Base-by-base conservation (phyloP, 2,329 filamentous ascomycete species). In the Colletotrichum godetiae region DNA sequence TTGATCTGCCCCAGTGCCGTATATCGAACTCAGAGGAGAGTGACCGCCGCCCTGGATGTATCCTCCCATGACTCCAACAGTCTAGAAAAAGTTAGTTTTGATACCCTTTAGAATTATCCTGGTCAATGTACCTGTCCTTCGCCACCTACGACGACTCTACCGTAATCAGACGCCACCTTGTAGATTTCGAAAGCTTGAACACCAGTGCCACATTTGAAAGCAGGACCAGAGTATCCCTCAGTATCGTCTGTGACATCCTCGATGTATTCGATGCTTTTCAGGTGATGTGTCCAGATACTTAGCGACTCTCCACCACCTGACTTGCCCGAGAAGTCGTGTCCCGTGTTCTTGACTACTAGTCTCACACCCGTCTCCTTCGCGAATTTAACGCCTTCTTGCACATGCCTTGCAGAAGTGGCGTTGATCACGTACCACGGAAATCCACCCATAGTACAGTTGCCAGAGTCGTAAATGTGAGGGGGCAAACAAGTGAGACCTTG, bases 11-110 rank as follows among this genome's bases (percentile, higher is more conserved):
- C 81, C 88, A 0, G 93, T 82, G 7, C 91, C 91, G 58, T 88
- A 89, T 11, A 78, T 81, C 1, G 87, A 87, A 37, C 82, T 84
- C 0, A 92, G 81, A 0, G 86, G 82, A 0, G 85, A 86, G 76
- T 92, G 89, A 0, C 91, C 91, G 11, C 89, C 91, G 5, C 90
- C 90, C 77, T 90, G 88, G 2, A 83, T 86, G 75, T 88, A 92
- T 0, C 90, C 90, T 15, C 91, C 91, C 0, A 88, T 86, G 5
- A 90, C 75, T 0, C 89, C 90, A 5, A 92, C 90, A 0, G 86
- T 88, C 1, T 71, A 8, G 10, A 5, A 11, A n/a, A 3, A 15
- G 58, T 29, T 24, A 52, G 64, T 33, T 55, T 31, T 2, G 6
- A 19, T 2, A 19, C 10, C 49, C 1, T 31, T 15, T 12, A 22